Base-by-base conservation (phyloP, 2,329 filamentous ascomycete genomes). In the Fragosphaeria purpurea region DNA sequence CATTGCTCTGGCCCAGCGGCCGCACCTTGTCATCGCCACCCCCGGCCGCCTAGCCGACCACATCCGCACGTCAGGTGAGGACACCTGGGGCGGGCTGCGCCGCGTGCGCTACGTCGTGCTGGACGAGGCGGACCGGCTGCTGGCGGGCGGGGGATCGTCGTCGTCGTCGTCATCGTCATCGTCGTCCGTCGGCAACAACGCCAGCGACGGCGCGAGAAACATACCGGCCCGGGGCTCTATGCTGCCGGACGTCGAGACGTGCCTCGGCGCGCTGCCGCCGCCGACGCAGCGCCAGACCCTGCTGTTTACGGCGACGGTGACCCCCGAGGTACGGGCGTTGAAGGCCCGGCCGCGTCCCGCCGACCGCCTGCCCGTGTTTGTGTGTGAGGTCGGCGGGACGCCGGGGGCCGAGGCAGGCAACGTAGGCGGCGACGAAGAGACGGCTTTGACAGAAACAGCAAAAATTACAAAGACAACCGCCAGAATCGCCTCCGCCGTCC, bases 261-360 rank as follows among this genome's bases (percentile, higher is more conserved):
- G 90, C 62, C 75, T 98, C 4, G 83, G 81, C 2, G 83, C 84
- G 2, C 76, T 98, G 0, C 93, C 93, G 0, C 82, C 86, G 0
- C 79, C 88, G 5, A 70, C 77, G 1, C 75, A 88, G 61, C 80
- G 93, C n/a, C 90, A 98, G 66, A 98, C 91, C 0, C 79, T 95
- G 12, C 79, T 98, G 3, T 98, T 98, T 70, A 98, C 93, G 7
- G 93, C 93, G 12, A 98, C 93, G 1, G 83, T 98, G 42, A 97
- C 93, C 0, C 82, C 88, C 3, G 91, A 97, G 70, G 89, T 98
- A 4, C 81, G 88, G 46, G 87, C 88, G 3, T 70, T 97, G 53
- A 93, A 95, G 66, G 79, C 85, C 52, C 79, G 87, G 70, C 83
- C 88, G 7, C 73, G 79, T 40, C 75, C 81, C 42, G 75, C 80